Base-by-base conservation (phyloP, 371 early-diverging fungal species). In the Mortierella sp. region DNA sequence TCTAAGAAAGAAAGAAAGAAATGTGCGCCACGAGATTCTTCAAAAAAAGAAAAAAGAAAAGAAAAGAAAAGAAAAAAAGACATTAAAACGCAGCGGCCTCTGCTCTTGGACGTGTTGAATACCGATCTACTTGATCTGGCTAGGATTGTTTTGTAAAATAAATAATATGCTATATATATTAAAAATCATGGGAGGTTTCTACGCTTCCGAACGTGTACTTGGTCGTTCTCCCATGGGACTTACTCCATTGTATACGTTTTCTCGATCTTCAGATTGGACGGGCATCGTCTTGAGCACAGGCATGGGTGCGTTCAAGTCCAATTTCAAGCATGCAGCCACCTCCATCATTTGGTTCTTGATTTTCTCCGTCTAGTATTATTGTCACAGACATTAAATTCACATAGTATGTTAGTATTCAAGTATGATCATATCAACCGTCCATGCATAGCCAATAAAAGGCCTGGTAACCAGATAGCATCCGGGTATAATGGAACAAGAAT, bases 331-430 rank as follows among this genome's bases (percentile, higher is more conserved):
- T 19, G 79, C 79, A 10, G 79, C 79, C 19, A 80, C 80, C 63
- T 80, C 80, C 45, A 64, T 64, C 80, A 80, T 80, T 63, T 80
- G 80, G 68, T 74, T 74, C 72, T 75, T 80, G 68, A 80, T 80
- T 53, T 74, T 80, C 22, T 80, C 75, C 7, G 80, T 67, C 80
- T 80, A 60, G 47, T 41, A 10, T 43, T 53, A 21, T 53, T 28
- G 32, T 32, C 36, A 53, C 38, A 32, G 13, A 22, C 3, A 57
- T 45, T 0, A 8, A 16, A 69, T 32, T 41, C 8, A 28, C 3
- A 41, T 10, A 21, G 22, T 21, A 15, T 21, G 21, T 21, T n/a
- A 21, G 8, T n/a, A 21, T 24, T 47, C 11, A 59, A 64, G 7
- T 10, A 60, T 50, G 40, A 24, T 13, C 43, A 28, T 50, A 43